A percentile compares a stretch with the other conserved stretches of the same genome.
These are phyloP conservation scores for Pseudogymnoascus sp. DNA, from an alignment of 2,329 filamentous ascomycete genomes.

Conservation along the genomic window DNA sequence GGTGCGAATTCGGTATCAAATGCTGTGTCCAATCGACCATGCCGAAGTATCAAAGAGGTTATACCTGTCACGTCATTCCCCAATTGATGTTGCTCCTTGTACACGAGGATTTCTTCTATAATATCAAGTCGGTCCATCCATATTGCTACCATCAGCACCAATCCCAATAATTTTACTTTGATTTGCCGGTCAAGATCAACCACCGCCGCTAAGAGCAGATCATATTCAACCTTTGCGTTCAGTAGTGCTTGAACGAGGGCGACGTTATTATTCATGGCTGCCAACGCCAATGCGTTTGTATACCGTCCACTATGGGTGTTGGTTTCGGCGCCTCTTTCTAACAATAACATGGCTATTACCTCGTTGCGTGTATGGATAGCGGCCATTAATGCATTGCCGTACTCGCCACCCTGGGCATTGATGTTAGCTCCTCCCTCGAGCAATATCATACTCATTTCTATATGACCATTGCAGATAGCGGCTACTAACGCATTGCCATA, in stretches of 20 bases:
- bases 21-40: too few species aligned
- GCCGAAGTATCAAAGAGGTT: too few species aligned
- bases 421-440: too few species aligned
- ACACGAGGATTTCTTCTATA: background rate
- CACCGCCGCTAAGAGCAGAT: background rate
- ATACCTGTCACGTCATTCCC: too few species aligned
- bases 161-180: background rate
- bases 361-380: too few species aligned
- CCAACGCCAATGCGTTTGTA: background rate
- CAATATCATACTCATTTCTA: slow-evolving; percentile 26
- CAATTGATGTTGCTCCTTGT: background rate
- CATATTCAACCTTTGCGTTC: background rate
- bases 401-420: too few species aligned
- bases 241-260: slow-evolving; percentile 24
- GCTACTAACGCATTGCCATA: slow-evolving; percentile 8
- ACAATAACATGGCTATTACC: too few species aligned
- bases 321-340: slow-evolving; percentile 8
- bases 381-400: too few species aligned
- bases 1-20: too few species aligned
- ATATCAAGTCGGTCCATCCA: background rate
- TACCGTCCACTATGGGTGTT: slow-evolving; percentile 10
- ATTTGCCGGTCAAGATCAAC: background rate
- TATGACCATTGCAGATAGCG: slow-evolving; percentile 21
- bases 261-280: slow-evolving; percentile 24
- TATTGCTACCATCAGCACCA: background rate